Evolutionary conservation across 495 filamentous ascomycete genomes (phyloP).

Genomic region (Penicillium coffeae): DNA sequence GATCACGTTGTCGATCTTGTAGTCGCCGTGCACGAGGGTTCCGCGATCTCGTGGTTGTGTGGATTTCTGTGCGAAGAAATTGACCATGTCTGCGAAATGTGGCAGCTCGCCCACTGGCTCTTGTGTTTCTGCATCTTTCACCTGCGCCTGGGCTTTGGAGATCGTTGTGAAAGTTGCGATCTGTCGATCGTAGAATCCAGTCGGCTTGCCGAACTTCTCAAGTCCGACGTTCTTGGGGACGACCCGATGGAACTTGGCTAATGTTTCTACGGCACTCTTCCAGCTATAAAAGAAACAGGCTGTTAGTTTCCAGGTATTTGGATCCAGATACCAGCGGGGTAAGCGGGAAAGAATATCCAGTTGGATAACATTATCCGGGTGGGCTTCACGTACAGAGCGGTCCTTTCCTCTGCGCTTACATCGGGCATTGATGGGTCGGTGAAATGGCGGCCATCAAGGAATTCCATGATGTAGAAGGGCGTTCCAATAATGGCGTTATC

Average conservation of each 20-base stretch:
- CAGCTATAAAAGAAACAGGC: constrained; percentile 48
- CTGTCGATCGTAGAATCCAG: constrained; percentile 84
- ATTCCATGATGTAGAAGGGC: constrained; percentile 95
- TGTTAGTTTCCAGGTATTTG: not conserved
- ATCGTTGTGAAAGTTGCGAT: constrained; percentile 76
- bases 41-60: constrained; percentile 73
- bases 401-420: constrained; percentile 64
- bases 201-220: constrained; percentile 65
- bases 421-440: constrained; percentile 80
- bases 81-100: constrained; percentile 72
- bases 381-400: constrained; percentile 52
- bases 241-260: constrained; percentile 83
- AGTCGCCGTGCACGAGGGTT: constrained; percentile 88
- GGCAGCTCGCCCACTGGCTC: constrained; percentile 77
- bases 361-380: not conserved
- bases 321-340: not conserved
- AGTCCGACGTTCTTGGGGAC: constrained; percentile 61
- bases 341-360: not conserved
- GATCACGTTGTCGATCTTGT: constrained; percentile 96
- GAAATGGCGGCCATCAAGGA: constrained; percentile 86
- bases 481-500: constrained; percentile 77
- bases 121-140: constrained; percentile 70
- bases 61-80: constrained; percentile 63
- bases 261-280: constrained; percentile 74
- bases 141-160: constrained; percentile 68